Evolutionary conservation across 805 yeast species (phyloP).

Genomic region (Suhomyces pyralidae): DNA sequence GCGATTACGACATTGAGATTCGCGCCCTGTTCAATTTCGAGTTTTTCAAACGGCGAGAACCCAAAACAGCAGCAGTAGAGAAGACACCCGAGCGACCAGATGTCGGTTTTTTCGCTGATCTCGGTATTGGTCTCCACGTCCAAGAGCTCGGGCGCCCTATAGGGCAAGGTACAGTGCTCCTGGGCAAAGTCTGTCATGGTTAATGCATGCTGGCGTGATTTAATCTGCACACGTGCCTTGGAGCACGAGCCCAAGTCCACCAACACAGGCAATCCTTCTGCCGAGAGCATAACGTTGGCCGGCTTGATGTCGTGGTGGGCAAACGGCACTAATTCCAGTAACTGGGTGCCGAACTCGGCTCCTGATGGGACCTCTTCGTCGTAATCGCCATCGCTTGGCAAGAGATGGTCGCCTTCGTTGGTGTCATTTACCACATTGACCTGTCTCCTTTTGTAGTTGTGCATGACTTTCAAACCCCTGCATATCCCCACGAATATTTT

Average conservation of each 20-base stretch:
- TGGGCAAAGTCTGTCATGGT: conserved; percentile 77
- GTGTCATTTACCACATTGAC: conserved; percentile 8
- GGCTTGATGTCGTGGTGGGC: conserved; percentile 91
- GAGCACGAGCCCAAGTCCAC: conserved; percentile 83
- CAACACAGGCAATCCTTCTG: conserved; percentile 72
- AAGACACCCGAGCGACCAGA: conserved; percentile 91
- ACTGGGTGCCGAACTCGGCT: conserved; percentile 40
- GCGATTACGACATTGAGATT: conserved; percentile 72
- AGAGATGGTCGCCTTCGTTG: conserved; percentile 24
- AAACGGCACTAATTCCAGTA: conserved; percentile 59
- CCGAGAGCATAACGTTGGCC: conserved; percentile 77
- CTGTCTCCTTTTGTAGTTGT: conserved; percentile 46
- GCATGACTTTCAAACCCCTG: conserved; percentile 74
- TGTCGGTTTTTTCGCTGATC: conserved; percentile 73
- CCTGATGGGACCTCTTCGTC: conserved; percentile 27
- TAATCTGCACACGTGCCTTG: conserved; percentile 53
- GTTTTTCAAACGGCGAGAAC: conserved; percentile 82
- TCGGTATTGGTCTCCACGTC: conserved; percentile 67
- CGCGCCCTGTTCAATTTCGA: conserved; percentile 79
- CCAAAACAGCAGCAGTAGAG: conserved; percentile 75
- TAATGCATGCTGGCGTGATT: conserved; percentile 66
- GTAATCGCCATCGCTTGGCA: conserved; percentile 14
- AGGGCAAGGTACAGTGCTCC: conserved; percentile 82
- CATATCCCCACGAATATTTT: conserved; percentile 65
- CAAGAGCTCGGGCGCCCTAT: conserved; percentile 85